Base-by-base conservation (phyloP, 768 basidiomycete genomes). In the Tylopilus sp. region DNA sequence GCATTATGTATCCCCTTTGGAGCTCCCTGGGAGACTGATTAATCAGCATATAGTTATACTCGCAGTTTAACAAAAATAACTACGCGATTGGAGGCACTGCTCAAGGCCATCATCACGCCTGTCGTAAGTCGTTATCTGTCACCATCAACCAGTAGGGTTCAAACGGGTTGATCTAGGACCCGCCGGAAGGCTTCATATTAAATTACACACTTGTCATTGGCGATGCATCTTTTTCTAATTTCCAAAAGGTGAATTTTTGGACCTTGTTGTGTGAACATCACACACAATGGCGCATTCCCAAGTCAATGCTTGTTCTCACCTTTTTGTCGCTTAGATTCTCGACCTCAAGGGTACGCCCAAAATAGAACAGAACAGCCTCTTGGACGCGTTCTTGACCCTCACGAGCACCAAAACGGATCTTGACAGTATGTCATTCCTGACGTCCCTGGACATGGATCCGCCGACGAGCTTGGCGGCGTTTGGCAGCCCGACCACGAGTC, bases 361-460 rank as follows among this genome's bases (percentile, higher is more conserved):
- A 56, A 66, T 73, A 4, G 85, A 88, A 47, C 94, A 98, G 72
- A 93, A 94, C 69, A 82, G 82, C 59, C 82, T 99, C 13, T 79
- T 95, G 35, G 95, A 98, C 66, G 79, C 85, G 20, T 99, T 98
- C 74, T 75, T 98, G 36, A 87, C 90, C 7, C 86, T 91, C 50
- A 98, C 95, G 28, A 95, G 95, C 59, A 94, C 90, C 5, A 91
- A 92, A 65, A 79, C 82, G 23, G 93, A 98, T 48, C 78, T 99
- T 13, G 82, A 90, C 55, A 86, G 81, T 66, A 87, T 89, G 0
- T 98, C 97, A 0, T 98, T 99, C 78, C 80, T 99, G 28, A 88
- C 93, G 0, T 80, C 85, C 0, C 79, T 99, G 28, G 97, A 99
- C 69, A 99, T 99, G 97, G 95, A 98, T 57, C 93, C 94, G 1